Evolutionary conservation across 768 basidiomycete species (phyloP), one percentile per base, ranked within the genome.

Genomic region (Termitomyces heimii): DNA sequence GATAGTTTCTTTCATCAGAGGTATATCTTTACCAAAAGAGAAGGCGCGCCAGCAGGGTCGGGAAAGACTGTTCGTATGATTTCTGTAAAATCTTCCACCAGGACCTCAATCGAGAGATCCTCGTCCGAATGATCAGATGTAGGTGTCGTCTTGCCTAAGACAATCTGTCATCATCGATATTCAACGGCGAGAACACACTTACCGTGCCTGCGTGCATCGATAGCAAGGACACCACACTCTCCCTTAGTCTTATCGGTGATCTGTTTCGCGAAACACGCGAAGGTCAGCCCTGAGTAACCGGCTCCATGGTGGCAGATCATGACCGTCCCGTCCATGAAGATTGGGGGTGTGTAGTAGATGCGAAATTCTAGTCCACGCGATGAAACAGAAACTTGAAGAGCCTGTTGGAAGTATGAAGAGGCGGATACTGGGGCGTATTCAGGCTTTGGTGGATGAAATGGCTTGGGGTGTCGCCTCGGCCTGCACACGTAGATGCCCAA

Each of bases 281-380:
- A 99, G 61, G 84, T 91, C 59, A 98, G 75, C 0, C 85, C 97
- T 0, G 88, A 87, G 67, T 93, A 93, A 14, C 97, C 97, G 0
- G 93, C 96, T 1, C 97, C 97, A 63, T 99, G 96, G 65, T 97
- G 94, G 72, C 92, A 95, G 5, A 98, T 80, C 68, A 98, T 82
- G 3, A 96, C 83, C 0, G 88, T 86, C 35, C 77, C 80, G 52
- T 77, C 74, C 20, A 73, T 62, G 31, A 72, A 69, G 48, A 77
- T 77, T 1, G 94, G 84, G 1, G 88, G 81, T 0, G 92, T 89
- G 68, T 95, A 90, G 71, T 98, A 97, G 10, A 85, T 87, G 31
- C 95, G 79, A 63, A 85, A 82, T 48, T 88, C 84, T 5, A 92
- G 81, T 20, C 75, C 75, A 7, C 84, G 75, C 13, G 74, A 66